Conservation (phyloP, 2,329 filamentous ascomycete species). For the Albophoma yamanashiensis region DNA sequence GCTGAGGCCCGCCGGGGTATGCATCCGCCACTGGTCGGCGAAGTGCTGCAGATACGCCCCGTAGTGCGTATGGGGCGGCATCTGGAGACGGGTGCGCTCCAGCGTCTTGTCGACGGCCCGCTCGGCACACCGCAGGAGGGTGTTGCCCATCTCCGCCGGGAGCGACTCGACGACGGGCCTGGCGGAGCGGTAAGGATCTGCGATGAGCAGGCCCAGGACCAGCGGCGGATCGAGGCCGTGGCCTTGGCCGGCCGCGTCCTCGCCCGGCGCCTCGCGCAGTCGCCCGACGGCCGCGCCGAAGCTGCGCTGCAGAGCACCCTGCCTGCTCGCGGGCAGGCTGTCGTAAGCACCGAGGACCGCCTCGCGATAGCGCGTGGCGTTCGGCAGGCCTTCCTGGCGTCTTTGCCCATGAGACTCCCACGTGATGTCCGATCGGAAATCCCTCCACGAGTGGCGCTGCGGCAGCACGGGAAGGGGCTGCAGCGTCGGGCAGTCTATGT, state of each 20-base stretch:
- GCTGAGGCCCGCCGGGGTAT: background rate
- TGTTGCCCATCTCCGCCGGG: background rate
- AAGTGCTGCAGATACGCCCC: background rate
- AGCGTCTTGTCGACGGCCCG: background rate
- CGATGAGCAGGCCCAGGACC: background rate
- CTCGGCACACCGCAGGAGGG: background rate
- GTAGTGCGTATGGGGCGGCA: background rate
- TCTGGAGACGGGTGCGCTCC: background rate
- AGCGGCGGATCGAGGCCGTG: background rate
- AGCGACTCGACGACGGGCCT: background rate
- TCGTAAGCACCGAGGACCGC: background rate
- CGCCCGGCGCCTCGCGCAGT: background rate
- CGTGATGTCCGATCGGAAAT: background rate
- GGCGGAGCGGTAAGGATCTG: background rate
- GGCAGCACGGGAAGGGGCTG: background rate
- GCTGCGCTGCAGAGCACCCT: background rate
- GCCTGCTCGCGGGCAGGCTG: background rate
- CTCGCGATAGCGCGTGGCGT: background rate
- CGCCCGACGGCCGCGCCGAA: background rate
- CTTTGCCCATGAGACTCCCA: background rate
- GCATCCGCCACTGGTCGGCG: background rate
- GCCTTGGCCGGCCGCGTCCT: background rate
- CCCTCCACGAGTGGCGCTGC: background rate
- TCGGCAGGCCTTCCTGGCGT: background rate
- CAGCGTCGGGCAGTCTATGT: background rate